Conservation (phyloP, 345 rosid species). For the Litchi chinensis region DNA sequence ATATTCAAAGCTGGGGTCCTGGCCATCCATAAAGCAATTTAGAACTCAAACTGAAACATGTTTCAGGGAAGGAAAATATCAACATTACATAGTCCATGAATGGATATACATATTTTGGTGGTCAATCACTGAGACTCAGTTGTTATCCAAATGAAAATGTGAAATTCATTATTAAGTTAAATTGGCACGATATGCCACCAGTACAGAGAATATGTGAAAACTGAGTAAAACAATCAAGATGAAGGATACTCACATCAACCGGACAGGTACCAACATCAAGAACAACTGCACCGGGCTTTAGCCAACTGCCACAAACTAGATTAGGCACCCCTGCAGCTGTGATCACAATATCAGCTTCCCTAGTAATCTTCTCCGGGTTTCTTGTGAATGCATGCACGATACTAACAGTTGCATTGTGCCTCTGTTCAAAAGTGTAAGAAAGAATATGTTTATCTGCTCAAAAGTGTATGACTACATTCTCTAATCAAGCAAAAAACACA, state of each 20-base stretch:
- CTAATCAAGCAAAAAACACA: background rate
- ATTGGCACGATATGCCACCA: background rate
- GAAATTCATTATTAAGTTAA: background rate
- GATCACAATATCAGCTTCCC: constrained; percentile 78
- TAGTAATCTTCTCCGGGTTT: constrained; percentile 68
- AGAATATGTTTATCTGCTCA: constrained; percentile 18
- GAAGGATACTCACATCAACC: constrained; percentile 53
- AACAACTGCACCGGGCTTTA: constrained; percentile 83
- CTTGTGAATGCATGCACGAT: constrained; percentile 67
- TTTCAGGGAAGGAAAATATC: background rate
- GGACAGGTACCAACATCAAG: constrained; percentile 89
- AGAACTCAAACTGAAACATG: background rate
- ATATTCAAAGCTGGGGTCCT: constrained; percentile 72
- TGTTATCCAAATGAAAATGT: background rate
- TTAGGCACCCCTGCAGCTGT: constrained; percentile 87
- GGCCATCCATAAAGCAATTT: constrained; percentile 23
- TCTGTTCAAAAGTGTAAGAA: constrained; percentile 50
- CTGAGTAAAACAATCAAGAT: background rate
- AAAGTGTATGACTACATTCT: background rate
- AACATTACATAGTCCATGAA: background rate
- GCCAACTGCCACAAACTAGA: constrained; percentile 80
- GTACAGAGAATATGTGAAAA: background rate
- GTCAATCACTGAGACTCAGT: background rate
- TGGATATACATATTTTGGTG: background rate
- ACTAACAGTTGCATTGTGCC: constrained; percentile 91